Conservation (phyloP, 169 alveolate genomes). For the Amoebophrya sp. region DNA sequence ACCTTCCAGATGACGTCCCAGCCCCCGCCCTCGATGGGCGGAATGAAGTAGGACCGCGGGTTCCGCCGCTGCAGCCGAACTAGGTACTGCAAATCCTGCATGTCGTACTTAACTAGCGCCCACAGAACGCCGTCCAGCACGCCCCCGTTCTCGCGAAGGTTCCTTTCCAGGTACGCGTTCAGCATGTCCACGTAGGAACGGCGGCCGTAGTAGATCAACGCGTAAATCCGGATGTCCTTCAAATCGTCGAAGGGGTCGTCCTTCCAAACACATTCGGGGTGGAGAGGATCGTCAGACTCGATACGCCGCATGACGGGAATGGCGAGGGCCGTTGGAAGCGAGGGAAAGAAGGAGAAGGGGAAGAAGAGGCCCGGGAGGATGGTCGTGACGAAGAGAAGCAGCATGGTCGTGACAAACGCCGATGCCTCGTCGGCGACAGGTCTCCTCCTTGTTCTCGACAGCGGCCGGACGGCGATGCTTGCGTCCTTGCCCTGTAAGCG, state of each 20-base stretch:
- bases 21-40: conserved; percentile 30
- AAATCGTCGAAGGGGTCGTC: conserved; percentile 1
- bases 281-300: neutral
- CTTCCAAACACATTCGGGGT: neutral
- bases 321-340: neutral
- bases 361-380: no score
- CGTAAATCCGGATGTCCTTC: conserved; percentile 11
- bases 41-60: neutral
- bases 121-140: conserved; percentile 8
- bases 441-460: no score
- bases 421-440: no score
- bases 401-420: no score
- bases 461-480: no score
- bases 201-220: conserved; percentile 28
- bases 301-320: neutral
- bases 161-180: conserved; percentile 29
- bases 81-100: conserved; percentile 26
- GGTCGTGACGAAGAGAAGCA: no score
- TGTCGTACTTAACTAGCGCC: neutral
- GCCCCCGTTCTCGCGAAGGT: conserved; percentile 29
- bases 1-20: conserved; percentile 28
- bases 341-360: no score
- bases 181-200: conserved; percentile 24
- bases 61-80: conserved; percentile 19
- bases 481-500: no score